A percentile compares a stretch with the other conserved stretches of the same genome.
Conservation (phyloP, 2,329 filamentous ascomycete species). For the Coniochaeta sp. region DNA sequence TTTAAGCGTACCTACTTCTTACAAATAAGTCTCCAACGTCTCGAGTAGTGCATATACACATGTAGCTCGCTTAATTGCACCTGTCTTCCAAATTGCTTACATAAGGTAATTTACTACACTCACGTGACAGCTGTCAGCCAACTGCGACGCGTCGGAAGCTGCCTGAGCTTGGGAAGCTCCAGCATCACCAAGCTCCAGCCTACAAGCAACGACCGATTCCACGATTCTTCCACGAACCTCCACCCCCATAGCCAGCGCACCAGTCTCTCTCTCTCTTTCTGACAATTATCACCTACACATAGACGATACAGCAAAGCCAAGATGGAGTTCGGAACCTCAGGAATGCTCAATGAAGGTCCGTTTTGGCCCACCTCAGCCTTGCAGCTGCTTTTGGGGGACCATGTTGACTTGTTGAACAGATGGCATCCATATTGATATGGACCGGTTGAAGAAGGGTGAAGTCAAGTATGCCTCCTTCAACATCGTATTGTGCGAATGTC, state of each 20-base stretch:
- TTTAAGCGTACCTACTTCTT: no score
- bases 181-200: neutral
- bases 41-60: neutral
- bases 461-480: conserved; percentile 67
- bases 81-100: neutral
- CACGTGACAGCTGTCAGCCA: conserved; percentile 6
- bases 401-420: conserved; percentile 47
- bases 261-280: neutral
- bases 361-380: conserved; percentile 1
- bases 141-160: conserved; percentile 35
- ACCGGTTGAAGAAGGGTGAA: conserved; percentile 95
- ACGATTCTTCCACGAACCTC: neutral
- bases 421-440: conserved; percentile 99
- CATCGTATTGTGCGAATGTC: conserved; percentile 11
- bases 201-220: neutral
- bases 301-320: conserved; percentile 9
- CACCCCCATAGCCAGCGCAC: neutral
- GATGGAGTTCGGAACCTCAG: conserved; percentile 59
- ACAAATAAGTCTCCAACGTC: no score
- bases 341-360: conserved; percentile 57
- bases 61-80: neutral
- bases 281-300: neutral
- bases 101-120: neutral
- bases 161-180: conserved; percentile 36
- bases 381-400: neutral